Percentiles rank a stretch among this genome's conserved stretches.
Conservation (phyloP, 2,329 filamentous ascomycete genomes). For the Orbilia ellipsospora region DNA sequence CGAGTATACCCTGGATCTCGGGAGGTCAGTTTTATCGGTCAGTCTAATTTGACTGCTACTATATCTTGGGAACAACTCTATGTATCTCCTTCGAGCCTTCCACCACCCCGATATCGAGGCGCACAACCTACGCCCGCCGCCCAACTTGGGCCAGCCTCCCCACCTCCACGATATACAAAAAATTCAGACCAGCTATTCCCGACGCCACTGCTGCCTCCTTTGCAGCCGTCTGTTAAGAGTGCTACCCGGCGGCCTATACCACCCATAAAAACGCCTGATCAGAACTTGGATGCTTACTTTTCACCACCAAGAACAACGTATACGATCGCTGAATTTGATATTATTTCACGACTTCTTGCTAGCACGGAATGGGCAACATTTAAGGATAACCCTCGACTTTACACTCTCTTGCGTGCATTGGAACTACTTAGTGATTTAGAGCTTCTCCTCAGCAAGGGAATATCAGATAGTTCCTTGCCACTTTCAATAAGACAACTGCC, state of each 20-base stretch:
- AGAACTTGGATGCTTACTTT: not conserved
- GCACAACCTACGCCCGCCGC: not conserved
- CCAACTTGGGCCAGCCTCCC: not conserved
- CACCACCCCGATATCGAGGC: not conserved
- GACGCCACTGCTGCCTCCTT: not conserved
- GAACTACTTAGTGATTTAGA: slow-evolving; percentile 57
- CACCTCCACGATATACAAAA: too few species aligned
- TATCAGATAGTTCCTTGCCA: slow-evolving; percentile 60
- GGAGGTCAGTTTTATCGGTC: slow-evolving; percentile 7
- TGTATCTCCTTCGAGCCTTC: not conserved
- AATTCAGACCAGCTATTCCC: not conserved
- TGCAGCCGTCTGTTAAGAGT: not conserved
- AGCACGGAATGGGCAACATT: not conserved
- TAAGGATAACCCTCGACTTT: slow-evolving; percentile 57
- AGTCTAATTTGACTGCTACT: not conserved
- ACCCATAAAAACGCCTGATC: not conserved
- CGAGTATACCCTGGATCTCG: not conserved
- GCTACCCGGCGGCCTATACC: not conserved
- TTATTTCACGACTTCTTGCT: not conserved
- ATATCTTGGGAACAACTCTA: slow-evolving; percentile 1
- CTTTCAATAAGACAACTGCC: slow-evolving; percentile 57
- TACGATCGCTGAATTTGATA: not conserved
- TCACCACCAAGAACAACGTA: not conserved
- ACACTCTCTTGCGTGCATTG: slow-evolving; percentile 60
- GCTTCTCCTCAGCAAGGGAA: slow-evolving; percentile 57